These are phyloP conservation scores for Trichomonas gallinae DNA, from an alignment of 208 protist species.

Conservation along the genomic window DNA sequence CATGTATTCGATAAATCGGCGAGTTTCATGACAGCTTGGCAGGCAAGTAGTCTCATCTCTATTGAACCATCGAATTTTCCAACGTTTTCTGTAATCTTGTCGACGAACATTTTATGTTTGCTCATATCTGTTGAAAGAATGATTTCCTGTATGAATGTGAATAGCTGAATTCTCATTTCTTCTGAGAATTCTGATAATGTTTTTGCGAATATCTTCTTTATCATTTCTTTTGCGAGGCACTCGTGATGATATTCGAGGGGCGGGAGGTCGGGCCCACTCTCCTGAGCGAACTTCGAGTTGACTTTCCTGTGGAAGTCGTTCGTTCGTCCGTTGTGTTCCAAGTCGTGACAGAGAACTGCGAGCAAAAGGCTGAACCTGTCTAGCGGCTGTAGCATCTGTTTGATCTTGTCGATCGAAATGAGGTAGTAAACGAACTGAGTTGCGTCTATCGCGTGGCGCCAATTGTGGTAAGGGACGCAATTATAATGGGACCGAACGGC, in stretches of 20 bases:
- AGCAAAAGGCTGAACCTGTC: slow-evolving; percentile 66
- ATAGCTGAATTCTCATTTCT: not conserved
- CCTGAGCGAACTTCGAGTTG: slow-evolving; percentile 36
- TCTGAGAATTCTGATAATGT: not conserved
- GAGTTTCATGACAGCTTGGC: not conserved
- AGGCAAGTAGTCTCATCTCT: not conserved
- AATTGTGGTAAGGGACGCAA: slow-evolving; percentile 56
- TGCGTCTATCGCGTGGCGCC: slow-evolving; percentile 50
- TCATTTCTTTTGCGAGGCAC: not conserved
- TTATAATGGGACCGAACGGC: not conserved
- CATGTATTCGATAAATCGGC: not conserved
- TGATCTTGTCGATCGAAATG: slow-evolving; percentile 42
- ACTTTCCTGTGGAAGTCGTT: slow-evolving; percentile 78
- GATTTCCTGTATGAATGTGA: not conserved
- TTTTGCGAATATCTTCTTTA: not conserved
- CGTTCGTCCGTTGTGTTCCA: slow-evolving; percentile 82
- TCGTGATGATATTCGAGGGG: slow-evolving; percentile 56
- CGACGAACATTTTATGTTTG: not conserved
- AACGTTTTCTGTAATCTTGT: not conserved
- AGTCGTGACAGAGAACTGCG: slow-evolving; percentile 74
- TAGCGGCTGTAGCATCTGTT: slow-evolving; percentile 41
- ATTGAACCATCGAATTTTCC: not conserved
- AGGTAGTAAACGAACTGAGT: slow-evolving; percentile 46
- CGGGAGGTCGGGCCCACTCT: not conserved
- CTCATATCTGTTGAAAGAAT: not conserved